These are phyloP conservation scores for Candida tammaniensis DNA, from an alignment of 805 yeast species.

Conservation along the genomic window DNA sequence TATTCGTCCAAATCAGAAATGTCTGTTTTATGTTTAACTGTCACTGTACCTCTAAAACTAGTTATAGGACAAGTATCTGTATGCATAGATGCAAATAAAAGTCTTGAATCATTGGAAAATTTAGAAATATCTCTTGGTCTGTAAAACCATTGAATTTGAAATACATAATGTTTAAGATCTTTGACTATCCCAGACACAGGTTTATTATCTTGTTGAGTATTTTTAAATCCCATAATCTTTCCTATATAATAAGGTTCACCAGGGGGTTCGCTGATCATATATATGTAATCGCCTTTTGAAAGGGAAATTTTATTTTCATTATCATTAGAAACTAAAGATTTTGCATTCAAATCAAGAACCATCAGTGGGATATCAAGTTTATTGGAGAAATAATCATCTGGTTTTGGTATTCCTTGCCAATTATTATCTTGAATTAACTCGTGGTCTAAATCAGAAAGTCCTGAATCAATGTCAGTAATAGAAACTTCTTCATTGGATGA, in stretches of 20 bases:
- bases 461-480: not conserved
- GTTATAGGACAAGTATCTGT: constrained; percentile 76
- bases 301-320: constrained; percentile 21
- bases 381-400: constrained; percentile 41
- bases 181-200: not conserved
- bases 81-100: constrained; percentile 82
- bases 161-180: constrained; percentile 51
- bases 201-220: constrained; percentile 10
- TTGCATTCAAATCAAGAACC: constrained; percentile 34
- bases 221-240: constrained; percentile 67
- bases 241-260: constrained; percentile 94
- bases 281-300: constrained; percentile 65
- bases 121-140: constrained; percentile 82
- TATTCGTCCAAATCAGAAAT: constrained; percentile 57
- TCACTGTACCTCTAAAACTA: constrained; percentile 72
- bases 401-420: constrained; percentile 47
- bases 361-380: constrained; percentile 42
- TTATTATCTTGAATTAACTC: too few relatives aligned
- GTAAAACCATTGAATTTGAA: constrained; percentile 87
- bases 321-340: constrained; percentile 28
- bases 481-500: not conserved
- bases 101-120: constrained; percentile 64
- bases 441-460: too few relatives aligned
- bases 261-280: constrained; percentile 87
- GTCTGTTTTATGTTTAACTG: constrained; percentile 67